Conservation (phyloP, 23 red algal species). For the Agarophyton chilense region DNA sequence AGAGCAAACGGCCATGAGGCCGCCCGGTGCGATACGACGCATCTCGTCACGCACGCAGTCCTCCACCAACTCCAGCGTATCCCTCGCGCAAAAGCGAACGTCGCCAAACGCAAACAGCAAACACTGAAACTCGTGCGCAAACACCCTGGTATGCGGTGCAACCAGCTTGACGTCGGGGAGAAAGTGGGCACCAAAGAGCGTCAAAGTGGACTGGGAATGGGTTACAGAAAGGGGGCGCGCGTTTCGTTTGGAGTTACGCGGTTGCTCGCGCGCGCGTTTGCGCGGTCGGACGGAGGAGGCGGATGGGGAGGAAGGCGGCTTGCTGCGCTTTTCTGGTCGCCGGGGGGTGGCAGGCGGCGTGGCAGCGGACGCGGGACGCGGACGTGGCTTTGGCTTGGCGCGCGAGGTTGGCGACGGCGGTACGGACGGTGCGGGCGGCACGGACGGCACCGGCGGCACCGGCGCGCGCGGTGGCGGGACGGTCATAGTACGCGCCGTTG, state of each 20-base stretch:
- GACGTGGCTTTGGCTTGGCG: background rate
- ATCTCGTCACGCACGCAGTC: background rate
- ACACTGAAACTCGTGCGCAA: background rate
- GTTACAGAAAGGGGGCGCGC: background rate
- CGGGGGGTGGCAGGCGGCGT: background rate
- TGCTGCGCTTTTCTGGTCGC: background rate
- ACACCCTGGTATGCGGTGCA: background rate
- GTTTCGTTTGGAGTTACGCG: background rate
- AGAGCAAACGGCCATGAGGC: background rate
- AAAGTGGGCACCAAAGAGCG: background rate
- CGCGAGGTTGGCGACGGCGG: background rate
- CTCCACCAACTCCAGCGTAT: slow-evolving; percentile 17
- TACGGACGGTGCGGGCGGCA: background rate
- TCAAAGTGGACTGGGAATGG: background rate
- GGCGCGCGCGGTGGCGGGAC: too few relatives aligned
- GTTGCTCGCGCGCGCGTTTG: background rate
- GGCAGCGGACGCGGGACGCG: background rate
- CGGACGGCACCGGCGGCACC: background rate
- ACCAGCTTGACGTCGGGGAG: slow-evolving; percentile 1
- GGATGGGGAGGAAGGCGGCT: slow-evolving; percentile 6
- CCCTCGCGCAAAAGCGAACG: slow-evolving; percentile 4
- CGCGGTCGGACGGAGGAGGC: slow-evolving; percentile 5
- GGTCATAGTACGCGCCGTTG: too few relatives aligned
- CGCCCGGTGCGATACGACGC: background rate
- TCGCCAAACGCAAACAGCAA: slow-evolving; percentile 23